These are phyloP conservation scores for Neofusicoccum parvum DNA, from an alignment of 2,329 filamentous ascomycete genomes.

Conservation along the genomic window DNA sequence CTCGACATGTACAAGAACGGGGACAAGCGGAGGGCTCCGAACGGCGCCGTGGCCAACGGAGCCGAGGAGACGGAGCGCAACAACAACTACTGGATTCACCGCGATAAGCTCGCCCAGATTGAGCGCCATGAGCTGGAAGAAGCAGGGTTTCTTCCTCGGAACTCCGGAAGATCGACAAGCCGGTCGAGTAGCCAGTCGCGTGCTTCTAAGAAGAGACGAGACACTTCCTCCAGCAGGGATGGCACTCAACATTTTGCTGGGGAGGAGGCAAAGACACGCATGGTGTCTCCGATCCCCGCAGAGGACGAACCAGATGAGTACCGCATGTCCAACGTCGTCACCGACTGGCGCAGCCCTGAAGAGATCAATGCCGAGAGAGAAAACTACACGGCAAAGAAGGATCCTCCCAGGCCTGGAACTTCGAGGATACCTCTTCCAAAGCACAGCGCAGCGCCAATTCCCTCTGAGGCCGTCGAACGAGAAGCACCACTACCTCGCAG, in stretches of 20 bases:
- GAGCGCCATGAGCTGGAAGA: constrained; percentile 80
- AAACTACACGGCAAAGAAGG: constrained; percentile 34
- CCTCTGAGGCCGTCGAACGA: constrained; percentile 71
- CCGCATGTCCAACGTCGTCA: constrained; percentile 48
- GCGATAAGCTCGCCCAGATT: constrained; percentile 80
- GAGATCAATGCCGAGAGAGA: constrained; percentile 66
- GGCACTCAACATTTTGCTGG: constrained; percentile 15
- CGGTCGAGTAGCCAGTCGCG: constrained; percentile 42
- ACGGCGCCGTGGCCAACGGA: background rate
- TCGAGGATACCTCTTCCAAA: constrained; percentile 89
- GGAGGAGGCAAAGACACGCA: constrained; percentile 30
- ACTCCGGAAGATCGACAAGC: constrained; percentile 25
- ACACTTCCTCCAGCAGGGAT: constrained; percentile 31
- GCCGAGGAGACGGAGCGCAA: background rate
- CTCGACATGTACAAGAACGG: constrained; percentile 45
- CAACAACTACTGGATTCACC: constrained; percentile 70
- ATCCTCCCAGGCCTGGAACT: constrained; percentile 49
- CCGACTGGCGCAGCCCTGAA: constrained; percentile 76
- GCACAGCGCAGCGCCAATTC: constrained; percentile 74
- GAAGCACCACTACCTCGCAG: constrained; percentile 68
- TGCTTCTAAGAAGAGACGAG: constrained; percentile 35
- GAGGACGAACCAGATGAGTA: constrained; percentile 46
- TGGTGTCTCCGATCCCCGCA: constrained; percentile 43
- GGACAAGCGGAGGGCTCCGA: constrained; percentile 23
- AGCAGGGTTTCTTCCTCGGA: constrained; percentile 63